Evolutionary conservation across 352 stramenopile genomes (phyloP).

Genomic region (Globisporangium cylindrosporum): DNA sequence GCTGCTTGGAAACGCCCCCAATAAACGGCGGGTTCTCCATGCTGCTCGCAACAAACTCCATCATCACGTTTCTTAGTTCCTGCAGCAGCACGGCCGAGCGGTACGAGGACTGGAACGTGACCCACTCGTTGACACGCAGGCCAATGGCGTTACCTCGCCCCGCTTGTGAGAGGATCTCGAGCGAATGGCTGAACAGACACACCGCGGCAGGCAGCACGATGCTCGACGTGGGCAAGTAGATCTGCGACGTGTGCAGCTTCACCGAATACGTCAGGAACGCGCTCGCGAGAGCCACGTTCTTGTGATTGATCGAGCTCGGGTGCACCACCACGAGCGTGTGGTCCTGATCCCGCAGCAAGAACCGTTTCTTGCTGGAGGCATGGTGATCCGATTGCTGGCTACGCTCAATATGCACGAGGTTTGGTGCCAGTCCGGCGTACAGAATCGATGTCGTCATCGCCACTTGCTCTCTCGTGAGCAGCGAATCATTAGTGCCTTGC

Average conservation of each 20-base stretch:
- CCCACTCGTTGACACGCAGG: constrained; percentile 71
- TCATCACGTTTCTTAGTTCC: constrained; percentile 34
- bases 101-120: constrained; percentile 54
- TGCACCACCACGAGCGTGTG: constrained; percentile 57
- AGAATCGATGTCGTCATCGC: constrained; percentile 67
- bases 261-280: constrained; percentile 74
- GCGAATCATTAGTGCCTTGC: constrained; percentile 5
- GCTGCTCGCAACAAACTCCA: constrained; percentile 29
- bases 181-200: constrained; percentile 64
- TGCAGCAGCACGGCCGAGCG: constrained; percentile 54
- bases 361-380: constrained; percentile 27
- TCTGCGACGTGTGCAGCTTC: constrained; percentile 82
- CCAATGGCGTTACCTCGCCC: constrained; percentile 35
- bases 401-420: constrained; percentile 83
- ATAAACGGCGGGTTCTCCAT: constrained; percentile 37
- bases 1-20: not conserved
- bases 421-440: constrained; percentile 88
- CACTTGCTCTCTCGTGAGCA: constrained; percentile 46
- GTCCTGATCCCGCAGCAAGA: constrained; percentile 47
- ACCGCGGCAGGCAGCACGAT: constrained; percentile 60
- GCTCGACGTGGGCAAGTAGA: constrained; percentile 71
- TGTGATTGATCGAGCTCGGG: constrained; percentile 74
- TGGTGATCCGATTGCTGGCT: constrained; percentile 1
- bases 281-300: constrained; percentile 45
- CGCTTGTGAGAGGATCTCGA: constrained; percentile 55